Evolutionary conservation across 768 basidiomycete genomes (phyloP).

Genomic region (Mycena metata): DNA sequence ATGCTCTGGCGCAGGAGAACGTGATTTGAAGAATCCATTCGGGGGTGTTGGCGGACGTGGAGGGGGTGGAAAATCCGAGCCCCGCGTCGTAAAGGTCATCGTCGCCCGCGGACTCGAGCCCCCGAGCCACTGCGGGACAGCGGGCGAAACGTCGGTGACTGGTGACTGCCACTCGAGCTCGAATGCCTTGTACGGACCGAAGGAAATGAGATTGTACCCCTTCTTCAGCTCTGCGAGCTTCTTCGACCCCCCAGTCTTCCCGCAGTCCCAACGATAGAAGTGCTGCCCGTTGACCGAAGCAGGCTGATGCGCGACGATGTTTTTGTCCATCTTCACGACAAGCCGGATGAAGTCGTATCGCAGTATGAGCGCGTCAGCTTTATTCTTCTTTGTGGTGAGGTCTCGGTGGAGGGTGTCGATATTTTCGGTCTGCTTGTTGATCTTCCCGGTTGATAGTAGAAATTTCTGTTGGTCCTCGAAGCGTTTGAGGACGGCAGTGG

Average conservation of each 20-base stretch:
- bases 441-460: slow-evolving; percentile 20
- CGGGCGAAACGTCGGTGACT: slow-evolving; percentile 21
- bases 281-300: slow-evolving; percentile 9
- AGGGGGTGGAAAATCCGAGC: slow-evolving; percentile 18
- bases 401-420: slow-evolving; percentile 29
- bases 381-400: slow-evolving; percentile 22
- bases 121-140: slow-evolving; percentile 21
- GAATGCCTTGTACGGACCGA: slow-evolving; percentile 35
- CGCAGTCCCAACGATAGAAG: slow-evolving; percentile 37
- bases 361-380: slow-evolving; percentile 23
- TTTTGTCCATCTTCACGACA: slow-evolving; percentile 30
- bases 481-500: slow-evolving; percentile 27
- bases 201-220: slow-evolving; percentile 32
- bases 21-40: slow-evolving; percentile 14
- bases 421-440: slow-evolving; percentile 15
- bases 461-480: slow-evolving; percentile 35
- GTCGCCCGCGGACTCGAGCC: slow-evolving; percentile 17
- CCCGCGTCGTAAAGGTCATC: slow-evolving; percentile 30
- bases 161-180: slow-evolving; percentile 40
- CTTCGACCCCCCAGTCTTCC: slow-evolving; percentile 31
- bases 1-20: neutral
- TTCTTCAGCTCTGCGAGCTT: slow-evolving; percentile 27
- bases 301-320: slow-evolving; percentile 21
- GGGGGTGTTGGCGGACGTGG: slow-evolving; percentile 12
- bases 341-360: slow-evolving; percentile 37